Percentiles rank a stretch among this genome's conserved stretches.
These are phyloP conservation scores for Triglochin maritima DNA, from an alignment of 106 monocot species.

Conservation along the genomic window DNA sequence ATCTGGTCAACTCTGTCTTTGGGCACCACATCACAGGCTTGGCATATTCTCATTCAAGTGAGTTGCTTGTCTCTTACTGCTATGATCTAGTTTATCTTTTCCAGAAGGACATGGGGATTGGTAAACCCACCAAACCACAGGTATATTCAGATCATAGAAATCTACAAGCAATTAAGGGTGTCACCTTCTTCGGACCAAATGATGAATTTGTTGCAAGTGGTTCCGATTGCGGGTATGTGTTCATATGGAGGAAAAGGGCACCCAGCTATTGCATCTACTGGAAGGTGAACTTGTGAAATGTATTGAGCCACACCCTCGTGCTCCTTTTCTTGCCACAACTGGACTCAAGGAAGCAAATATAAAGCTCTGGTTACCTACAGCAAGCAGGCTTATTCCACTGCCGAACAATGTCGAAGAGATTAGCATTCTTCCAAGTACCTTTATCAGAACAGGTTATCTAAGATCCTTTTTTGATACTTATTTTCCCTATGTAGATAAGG, in stretches of 20 bases:
- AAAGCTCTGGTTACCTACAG: slow-evolving; percentile 67
- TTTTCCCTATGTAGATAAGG: slow-evolving; percentile 26
- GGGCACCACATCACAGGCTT: slow-evolving; percentile 58
- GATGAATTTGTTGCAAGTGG: slow-evolving; percentile 79
- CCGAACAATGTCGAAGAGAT: slow-evolving; percentile 17
- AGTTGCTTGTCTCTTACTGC: slow-evolving; percentile 76
- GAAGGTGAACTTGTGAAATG: slow-evolving; percentile 81
- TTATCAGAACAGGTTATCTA: neutral
- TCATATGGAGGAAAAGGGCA: slow-evolving; percentile 69
- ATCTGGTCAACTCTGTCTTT: slow-evolving; percentile 30
- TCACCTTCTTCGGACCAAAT: slow-evolving; percentile 70
- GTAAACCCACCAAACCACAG: slow-evolving; percentile 40
- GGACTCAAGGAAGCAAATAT: slow-evolving; percentile 57
- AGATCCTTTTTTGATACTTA: no score
- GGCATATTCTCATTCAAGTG: slow-evolving; percentile 67
- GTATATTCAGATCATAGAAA: slow-evolving; percentile 78
- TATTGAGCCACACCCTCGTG: slow-evolving; percentile 62
- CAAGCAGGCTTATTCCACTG: slow-evolving; percentile 18
- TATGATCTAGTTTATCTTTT: slow-evolving; percentile 75
- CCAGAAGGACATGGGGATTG: slow-evolving; percentile 54
- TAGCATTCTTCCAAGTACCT: neutral
- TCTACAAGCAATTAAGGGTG: slow-evolving; percentile 55
- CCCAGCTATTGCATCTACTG: slow-evolving; percentile 59
- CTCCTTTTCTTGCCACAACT: slow-evolving; percentile 70
- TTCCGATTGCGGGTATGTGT: slow-evolving; percentile 83